A percentile compares a stretch with the other conserved stretches of the same genome.
Evolutionary conservation across 225 moss, liverwort and hornwort genomes (phyloP).

Genomic region (Polytrichum formosum): DNA sequence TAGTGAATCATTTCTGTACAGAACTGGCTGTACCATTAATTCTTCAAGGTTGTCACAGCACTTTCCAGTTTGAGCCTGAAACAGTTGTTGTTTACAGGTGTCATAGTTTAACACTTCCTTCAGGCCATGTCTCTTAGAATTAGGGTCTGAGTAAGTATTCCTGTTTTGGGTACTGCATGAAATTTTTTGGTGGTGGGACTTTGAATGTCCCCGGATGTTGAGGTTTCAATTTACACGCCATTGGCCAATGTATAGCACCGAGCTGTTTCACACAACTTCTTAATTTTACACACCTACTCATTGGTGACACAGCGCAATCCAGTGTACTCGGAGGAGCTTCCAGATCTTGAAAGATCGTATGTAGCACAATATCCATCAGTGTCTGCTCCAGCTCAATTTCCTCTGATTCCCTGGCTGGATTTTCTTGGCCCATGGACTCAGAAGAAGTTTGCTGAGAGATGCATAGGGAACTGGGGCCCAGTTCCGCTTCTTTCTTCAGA

Average conservation of each 20-base stretch:
- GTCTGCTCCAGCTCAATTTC: constrained; percentile 41
- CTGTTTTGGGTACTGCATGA: too few species aligned
- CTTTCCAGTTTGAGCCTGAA: too few species aligned
- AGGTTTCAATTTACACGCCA: background rate
- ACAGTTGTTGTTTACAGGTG: too few species aligned
- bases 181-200: too few species aligned
- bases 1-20: too few species aligned
- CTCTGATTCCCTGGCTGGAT: constrained; percentile 18
- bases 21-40: too few species aligned
- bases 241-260: background rate
- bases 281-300: constrained; percentile 23
- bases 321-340: constrained; percentile 1
- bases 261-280: background rate
- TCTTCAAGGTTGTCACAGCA: too few species aligned
- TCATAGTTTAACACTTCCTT: too few species aligned
- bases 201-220: too few species aligned
- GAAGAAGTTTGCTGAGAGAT: constrained; percentile 17
- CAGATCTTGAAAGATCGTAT: constrained; percentile 31
- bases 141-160: too few species aligned
- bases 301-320: constrained; percentile 21
- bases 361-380: constrained; percentile 44
- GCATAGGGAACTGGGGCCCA: constrained; percentile 6
- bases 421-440: constrained; percentile 13
- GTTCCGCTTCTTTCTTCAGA: constrained; percentile 1
- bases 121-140: too few species aligned